Evolutionary conservation across 2,329 filamentous ascomycete species (phyloP).

Genomic region (Scedosporium minutisporum): DNA sequence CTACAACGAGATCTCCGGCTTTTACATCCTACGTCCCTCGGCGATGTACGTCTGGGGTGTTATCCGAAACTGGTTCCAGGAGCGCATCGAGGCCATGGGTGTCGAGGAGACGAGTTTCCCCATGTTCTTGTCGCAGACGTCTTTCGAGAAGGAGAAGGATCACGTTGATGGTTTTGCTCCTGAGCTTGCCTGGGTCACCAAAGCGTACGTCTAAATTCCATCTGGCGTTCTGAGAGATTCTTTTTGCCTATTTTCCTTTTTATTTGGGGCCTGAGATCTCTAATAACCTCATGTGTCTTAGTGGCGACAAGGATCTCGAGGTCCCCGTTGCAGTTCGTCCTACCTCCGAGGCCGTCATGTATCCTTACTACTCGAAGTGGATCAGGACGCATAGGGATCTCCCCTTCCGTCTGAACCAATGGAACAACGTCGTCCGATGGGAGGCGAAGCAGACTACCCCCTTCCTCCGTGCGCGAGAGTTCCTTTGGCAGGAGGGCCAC

Average conservation of each 20-base stretch:
- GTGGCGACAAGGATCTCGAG: conserved; percentile 87
- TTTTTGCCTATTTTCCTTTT: not conserved
- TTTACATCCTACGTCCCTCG: conserved; percentile 78
- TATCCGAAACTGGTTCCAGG: conserved; percentile 58
- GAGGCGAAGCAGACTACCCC: conserved; percentile 88
- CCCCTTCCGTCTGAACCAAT: conserved; percentile 90
- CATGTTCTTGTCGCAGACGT: conserved; percentile 88
- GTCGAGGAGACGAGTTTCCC: conserved; percentile 96
- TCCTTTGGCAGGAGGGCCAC: conserved; percentile 97
- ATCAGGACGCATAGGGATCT: conserved; percentile 94
- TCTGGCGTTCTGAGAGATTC: not conserved
- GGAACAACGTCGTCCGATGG: conserved; percentile 90
- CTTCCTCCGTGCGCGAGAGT: conserved; percentile 88
- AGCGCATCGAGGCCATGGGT: conserved; percentile 77
- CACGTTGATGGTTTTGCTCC: conserved; percentile 98
- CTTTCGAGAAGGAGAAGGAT: conserved; percentile 80
- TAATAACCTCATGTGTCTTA: conserved; percentile 23
- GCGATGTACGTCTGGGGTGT: conserved; percentile 59
- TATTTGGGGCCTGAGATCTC: not conserved
- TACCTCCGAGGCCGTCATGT: conserved; percentile 75
- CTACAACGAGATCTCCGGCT: conserved; percentile 88
- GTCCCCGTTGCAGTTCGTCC: conserved; percentile 61
- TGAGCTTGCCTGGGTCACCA: conserved; percentile 81
- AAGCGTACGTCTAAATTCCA: conserved; percentile 46
- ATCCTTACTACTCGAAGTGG: conserved; percentile 93